Evolutionary conservation across 176 grass and related monocot genomes (phyloP).

Genomic region (Lolium rigidum): DNA sequence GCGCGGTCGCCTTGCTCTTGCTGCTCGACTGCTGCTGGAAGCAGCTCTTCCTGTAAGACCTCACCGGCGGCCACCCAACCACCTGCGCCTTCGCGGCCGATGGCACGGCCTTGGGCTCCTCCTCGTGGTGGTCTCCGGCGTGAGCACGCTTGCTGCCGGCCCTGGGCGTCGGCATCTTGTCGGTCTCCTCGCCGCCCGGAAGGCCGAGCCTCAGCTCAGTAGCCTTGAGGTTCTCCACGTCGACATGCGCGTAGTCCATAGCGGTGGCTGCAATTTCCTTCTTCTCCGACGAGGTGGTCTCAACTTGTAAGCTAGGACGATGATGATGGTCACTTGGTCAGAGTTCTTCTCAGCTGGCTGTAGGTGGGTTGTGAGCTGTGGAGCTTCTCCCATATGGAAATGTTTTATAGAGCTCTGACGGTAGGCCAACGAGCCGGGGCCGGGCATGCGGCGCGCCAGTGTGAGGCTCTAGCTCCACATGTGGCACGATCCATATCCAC

Average conservation of each 20-base stretch:
- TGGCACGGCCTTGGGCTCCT: slow-evolving; percentile 41
- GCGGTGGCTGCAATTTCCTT: slow-evolving; percentile 47
- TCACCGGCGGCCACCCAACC: slow-evolving; percentile 90
- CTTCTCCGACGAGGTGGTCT: neutral
- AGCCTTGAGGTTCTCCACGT: slow-evolving; percentile 69
- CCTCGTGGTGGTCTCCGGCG: neutral
- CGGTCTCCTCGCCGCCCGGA: slow-evolving; percentile 59
- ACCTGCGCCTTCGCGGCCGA: slow-evolving; percentile 69
- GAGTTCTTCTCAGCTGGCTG: neutral
- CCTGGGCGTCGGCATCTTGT: slow-evolving; percentile 30
- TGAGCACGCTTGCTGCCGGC: slow-evolving; percentile 58
- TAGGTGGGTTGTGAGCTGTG: neutral
- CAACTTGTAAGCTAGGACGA: neutral
- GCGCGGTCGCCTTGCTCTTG: slow-evolving; percentile 31
- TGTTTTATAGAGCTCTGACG: slow-evolving; percentile 45
- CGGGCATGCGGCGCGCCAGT: slow-evolving; percentile 10
- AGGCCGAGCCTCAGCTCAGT: slow-evolving; percentile 94
- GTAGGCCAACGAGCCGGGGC: too few species aligned
- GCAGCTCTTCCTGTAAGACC: slow-evolving; percentile 91
- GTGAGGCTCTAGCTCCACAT: neutral
- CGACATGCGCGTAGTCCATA: slow-evolving; percentile 35
- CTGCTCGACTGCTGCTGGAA: slow-evolving; percentile 52
- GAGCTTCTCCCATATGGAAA: neutral
- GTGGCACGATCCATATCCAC: too few species aligned
- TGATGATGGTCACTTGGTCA: too few species aligned